Evolutionary conservation across 768 basidiomycete genomes (phyloP).

Genomic region (Tephrocybe sp.): DNA sequence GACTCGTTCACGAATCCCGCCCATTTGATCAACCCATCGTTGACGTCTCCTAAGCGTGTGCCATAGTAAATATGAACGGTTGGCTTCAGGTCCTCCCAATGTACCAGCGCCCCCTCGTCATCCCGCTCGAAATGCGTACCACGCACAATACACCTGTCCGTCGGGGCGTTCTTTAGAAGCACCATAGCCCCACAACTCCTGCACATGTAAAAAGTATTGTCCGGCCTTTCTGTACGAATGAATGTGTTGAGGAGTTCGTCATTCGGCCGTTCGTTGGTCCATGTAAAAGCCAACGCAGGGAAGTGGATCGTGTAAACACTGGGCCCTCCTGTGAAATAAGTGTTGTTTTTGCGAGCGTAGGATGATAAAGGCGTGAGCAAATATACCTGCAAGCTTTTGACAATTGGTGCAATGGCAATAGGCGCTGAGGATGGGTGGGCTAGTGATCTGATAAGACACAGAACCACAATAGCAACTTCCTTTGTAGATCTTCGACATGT

Average conservation of each 20-base stretch:
- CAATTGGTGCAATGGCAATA: conserved; percentile 76
- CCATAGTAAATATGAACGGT: neutral
- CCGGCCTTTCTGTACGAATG: conserved; percentile 45
- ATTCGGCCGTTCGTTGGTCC: conserved; percentile 45
- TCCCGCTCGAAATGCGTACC: conserved; percentile 57
- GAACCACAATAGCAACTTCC: conserved; percentile 65
- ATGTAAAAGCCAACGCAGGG: conserved; percentile 46
- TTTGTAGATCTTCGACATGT: conserved; percentile 25
- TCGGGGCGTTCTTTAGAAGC: conserved; percentile 50
- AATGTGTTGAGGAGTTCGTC: conserved; percentile 45
- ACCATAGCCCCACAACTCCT: conserved; percentile 57
- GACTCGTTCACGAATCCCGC: conserved; percentile 60
- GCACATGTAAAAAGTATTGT: conserved; percentile 66
- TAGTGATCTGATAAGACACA: conserved; percentile 46
- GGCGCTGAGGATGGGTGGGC: conserved; percentile 52
- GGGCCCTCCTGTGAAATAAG: conserved; percentile 43
- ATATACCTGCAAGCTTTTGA: conserved; percentile 55
- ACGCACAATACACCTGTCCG: conserved; percentile 55
- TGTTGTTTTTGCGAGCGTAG: neutral
- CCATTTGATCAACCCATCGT: conserved; percentile 63
- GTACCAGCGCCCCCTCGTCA: conserved; percentile 45
- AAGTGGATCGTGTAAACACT: conserved; percentile 66
- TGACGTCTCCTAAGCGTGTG: conserved; percentile 44
- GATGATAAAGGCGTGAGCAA: too few species aligned
- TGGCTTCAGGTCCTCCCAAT: conserved; percentile 49